Conservation (phyloP, 73 alveolate species). For the Tetrahymena malaccensis region DNA sequence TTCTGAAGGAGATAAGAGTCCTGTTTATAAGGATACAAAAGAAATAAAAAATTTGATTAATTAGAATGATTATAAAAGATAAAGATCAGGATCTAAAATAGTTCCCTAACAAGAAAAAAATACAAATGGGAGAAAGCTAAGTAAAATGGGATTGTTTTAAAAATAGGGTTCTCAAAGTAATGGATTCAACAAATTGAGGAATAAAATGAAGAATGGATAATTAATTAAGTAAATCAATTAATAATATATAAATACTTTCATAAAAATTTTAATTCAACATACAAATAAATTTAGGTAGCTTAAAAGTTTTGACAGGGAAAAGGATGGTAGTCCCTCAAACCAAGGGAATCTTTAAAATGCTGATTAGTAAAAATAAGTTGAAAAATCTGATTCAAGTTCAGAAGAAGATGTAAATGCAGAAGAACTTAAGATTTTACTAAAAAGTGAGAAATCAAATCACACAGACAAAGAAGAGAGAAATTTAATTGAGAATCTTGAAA, state of each 20-base stretch:
- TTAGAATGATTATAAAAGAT: background rate
- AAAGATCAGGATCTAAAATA: background rate
- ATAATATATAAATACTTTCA: background rate
- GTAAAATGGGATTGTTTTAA: background rate
- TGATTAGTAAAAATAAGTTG: background rate
- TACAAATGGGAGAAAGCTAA: background rate
- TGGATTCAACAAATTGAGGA: background rate
- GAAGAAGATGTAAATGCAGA: background rate
- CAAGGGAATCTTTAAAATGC: background rate
- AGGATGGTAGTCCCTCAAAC: background rate
- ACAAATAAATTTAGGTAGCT: background rate
- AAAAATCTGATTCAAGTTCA: background rate
- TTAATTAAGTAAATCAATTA: background rate
- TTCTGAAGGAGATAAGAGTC: background rate
- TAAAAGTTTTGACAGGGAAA: background rate
- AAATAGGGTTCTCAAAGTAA: background rate
- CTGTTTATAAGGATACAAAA: background rate
- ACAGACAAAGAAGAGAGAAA: background rate
- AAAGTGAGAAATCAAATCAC: background rate
- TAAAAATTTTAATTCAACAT: background rate
- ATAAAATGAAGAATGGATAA: background rate
- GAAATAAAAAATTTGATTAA: background rate
- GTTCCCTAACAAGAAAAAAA: background rate
- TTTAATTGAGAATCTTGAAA: background rate
- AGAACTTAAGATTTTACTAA: background rate